These are phyloP conservation scores for Paraphaeosphaeria minitans DNA, from an alignment of 2,329 filamentous ascomycete species.

Conservation along the genomic window DNA sequence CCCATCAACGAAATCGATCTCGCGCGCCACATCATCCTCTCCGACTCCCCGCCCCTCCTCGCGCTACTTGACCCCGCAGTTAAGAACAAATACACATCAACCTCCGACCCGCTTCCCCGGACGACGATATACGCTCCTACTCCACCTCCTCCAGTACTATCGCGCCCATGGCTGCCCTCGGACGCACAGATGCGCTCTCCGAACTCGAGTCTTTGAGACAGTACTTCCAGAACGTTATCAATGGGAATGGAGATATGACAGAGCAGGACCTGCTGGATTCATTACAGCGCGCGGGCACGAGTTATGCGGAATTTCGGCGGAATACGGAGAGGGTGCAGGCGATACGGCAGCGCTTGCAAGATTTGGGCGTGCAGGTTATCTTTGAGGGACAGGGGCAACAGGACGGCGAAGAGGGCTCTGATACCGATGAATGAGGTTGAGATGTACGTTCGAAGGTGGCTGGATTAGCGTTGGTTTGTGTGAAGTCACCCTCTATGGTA, in stretches of 20 bases:
- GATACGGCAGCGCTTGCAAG: slow-evolving; percentile 24
- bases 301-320: slow-evolving; percentile 32
- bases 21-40: slow-evolving; percentile 78
- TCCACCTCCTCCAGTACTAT: slow-evolving; percentile 12
- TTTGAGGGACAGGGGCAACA: slow-evolving; percentile 24
- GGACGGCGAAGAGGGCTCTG: neutral
- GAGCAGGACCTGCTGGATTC: slow-evolving; percentile 25
- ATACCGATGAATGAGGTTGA: neutral
- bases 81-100: slow-evolving; percentile 60
- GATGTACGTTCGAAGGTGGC: neutral
- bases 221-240: slow-evolving; percentile 33
- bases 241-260: slow-evolving; percentile 21
- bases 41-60: slow-evolving; percentile 74
- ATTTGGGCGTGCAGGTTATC: slow-evolving; percentile 33
- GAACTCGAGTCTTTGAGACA: slow-evolving; percentile 31
- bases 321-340: slow-evolving; percentile 32
- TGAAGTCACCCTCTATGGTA: too few species aligned
- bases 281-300: slow-evolving; percentile 29
- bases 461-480: too few species aligned
- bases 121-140: slow-evolving; percentile 47
- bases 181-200: slow-evolving; percentile 27
- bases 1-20: slow-evolving; percentile 53
- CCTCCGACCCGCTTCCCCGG: slow-evolving; percentile 84
- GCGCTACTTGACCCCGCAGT: slow-evolving; percentile 69
- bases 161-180: neutral